Conservation (phyloP, 257 asterid genomes). For the Forsythia suspensa region DNA sequence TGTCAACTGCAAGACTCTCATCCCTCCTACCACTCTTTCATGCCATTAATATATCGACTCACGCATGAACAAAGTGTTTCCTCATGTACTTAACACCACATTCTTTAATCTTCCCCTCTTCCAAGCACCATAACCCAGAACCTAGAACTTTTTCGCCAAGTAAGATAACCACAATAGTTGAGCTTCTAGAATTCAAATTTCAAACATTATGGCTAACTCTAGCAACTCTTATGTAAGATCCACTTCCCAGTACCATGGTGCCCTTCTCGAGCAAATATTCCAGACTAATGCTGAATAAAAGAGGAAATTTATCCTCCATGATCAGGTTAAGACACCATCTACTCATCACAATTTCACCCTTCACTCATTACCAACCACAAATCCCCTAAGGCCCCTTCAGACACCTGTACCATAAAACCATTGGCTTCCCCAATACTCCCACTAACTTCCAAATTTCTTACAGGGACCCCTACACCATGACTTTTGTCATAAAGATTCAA, state of each 20-base stretch:
- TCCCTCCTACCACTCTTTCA: slow-evolving; percentile 5
- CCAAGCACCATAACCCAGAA: slow-evolving; percentile 6
- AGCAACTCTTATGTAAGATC: neutral
- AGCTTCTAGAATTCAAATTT: neutral
- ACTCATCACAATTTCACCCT: neutral
- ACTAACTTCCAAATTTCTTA: neutral
- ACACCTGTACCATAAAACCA: neutral
- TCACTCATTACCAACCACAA: neutral
- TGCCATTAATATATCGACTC: neutral
- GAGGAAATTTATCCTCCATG: neutral
- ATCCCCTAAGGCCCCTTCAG: neutral
- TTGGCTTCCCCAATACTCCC: neutral
- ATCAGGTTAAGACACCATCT: neutral
- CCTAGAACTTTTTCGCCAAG: neutral
- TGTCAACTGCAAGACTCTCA: slow-evolving; percentile 6
- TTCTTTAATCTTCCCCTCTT: slow-evolving; percentile 3
- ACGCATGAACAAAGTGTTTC: slow-evolving; percentile 3
- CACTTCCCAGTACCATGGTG: neutral
- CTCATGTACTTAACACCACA: neutral
- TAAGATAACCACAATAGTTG: neutral
- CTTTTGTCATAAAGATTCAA: too few relatives aligned
- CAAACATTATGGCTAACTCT: neutral
- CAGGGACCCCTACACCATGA: neutral
- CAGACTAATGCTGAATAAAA: neutral
- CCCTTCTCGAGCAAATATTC: neutral